Evolutionary conservation across 2,329 filamentous ascomycete species (phyloP).

Genomic region (Apiospora kogelbergensis): DNA sequence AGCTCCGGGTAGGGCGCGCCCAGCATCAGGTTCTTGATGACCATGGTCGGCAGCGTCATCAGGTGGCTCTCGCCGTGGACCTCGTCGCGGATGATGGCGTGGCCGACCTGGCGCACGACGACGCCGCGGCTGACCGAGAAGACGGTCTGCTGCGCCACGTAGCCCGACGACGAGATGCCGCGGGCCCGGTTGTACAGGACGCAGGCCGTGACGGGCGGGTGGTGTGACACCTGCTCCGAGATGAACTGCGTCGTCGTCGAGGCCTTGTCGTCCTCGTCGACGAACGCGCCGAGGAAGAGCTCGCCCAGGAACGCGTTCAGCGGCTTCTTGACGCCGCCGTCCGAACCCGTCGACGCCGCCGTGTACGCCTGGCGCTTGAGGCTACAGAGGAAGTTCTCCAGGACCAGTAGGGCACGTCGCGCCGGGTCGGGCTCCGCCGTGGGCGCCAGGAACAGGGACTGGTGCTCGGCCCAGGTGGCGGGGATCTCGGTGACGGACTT

Average conservation of each 20-base stretch:
- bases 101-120: constrained; percentile 9
- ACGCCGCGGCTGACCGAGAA: constrained; percentile 8
- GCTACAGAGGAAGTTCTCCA: constrained; percentile 47
- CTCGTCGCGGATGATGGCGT: constrained; percentile 13
- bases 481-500: constrained; percentile 57
- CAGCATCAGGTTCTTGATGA: constrained; percentile 10
- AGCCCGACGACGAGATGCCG: constrained; percentile 15
- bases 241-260: constrained; percentile 23
- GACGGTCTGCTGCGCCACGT: constrained; percentile 7
- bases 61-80: constrained; percentile 15
- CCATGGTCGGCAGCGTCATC: constrained; percentile 8
- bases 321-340: constrained; percentile 48
- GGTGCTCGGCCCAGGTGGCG: constrained; percentile 58
- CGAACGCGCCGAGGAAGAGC: constrained; percentile 41
- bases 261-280: constrained; percentile 16
- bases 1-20: constrained; percentile 14
- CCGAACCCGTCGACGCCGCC: constrained; percentile 17
- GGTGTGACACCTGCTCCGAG: constrained; percentile 30
- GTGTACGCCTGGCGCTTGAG: constrained; percentile 42
- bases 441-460: constrained; percentile 45
- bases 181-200: constrained; percentile 23
- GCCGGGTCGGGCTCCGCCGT: constrained; percentile 38
- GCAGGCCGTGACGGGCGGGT: constrained; percentile 29
- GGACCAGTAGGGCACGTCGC: constrained; percentile 41
- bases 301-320: constrained; percentile 54